Evolutionary conservation across 805 yeast species (phyloP), one percentile per base, ranked within the genome.

Genomic region (Zygoascus biomembranicola): DNA sequence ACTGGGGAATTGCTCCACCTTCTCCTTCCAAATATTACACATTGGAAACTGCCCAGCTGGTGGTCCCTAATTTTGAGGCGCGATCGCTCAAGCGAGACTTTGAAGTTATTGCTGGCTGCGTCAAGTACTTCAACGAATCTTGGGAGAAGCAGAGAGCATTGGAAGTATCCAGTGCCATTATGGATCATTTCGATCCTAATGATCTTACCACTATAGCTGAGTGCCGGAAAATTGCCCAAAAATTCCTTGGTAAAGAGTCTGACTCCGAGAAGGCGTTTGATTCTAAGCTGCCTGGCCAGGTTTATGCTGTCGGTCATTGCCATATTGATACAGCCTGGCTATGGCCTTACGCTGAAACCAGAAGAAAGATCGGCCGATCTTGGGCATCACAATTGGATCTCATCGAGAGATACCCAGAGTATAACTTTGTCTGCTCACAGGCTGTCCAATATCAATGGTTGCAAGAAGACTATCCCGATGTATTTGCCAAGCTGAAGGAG

Each of bases 291-390:
- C 13, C 60, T 55, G 96, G 88, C 81, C 97, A 92, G 70, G 96
- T 90, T 9, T 85, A 73, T 68, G 95, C 86, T 9, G 77, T 90
- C 59, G 97, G 97, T 45, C 86, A 92, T 65, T 92, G 97, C 66
- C 97, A 90, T 67, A 90, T 90, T 61, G 98, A 90, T 65, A 90
- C 97, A 16, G 97, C 97, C 18, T 90, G 98, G 98, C 75, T 88
- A 55, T 90, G 98, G 98, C 97, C 97, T 16, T 90, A 86, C 73
- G 96, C 95, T 2, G 96, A 90, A 67, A 87, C 97, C 1, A 83
- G 85, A 62, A 78, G 97, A 52, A 90, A 90, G 65, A 80, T 90
- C 54, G 95, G 90, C 2, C 77, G 98, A 61, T 87, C 96, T 6
- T 90, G 97, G 97, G 82, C 96, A 0, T 81, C 96, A 10, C 98